phyloP scores from a whole-genome alignment of 176 grass and related monocot genomes.

The Guadua angustifolia region DNA sequence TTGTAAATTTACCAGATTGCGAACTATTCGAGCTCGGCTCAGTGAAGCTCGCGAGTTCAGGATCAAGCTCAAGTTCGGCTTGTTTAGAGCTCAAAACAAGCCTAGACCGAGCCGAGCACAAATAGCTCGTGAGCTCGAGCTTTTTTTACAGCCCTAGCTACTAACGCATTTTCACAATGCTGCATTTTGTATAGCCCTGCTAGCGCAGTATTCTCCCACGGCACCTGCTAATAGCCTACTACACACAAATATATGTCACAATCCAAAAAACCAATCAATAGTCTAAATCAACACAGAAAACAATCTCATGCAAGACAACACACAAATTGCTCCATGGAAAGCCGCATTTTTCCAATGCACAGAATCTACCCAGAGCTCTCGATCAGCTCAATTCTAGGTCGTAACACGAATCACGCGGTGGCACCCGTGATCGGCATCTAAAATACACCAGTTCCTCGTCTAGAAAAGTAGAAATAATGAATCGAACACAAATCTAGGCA shows the following conservation, averaged over 20 bases:
- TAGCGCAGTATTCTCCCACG: not conserved
- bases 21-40: too few species aligned
- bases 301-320: not conserved
- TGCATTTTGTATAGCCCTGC: not conserved
- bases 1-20: too few species aligned
- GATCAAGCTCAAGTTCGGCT: too few species aligned
- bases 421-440: not conserved
- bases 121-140: too few species aligned
- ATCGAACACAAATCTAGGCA: conserved; percentile 18
- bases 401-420: not conserved
- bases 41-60: too few species aligned
- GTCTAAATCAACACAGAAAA: not conserved
- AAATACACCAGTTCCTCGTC: not conserved
- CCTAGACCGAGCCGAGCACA: too few species aligned
- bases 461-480: not conserved
- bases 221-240: not conserved
- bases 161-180: not conserved
- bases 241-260: not conserved
- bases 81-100: too few species aligned
- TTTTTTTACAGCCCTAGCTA: too few species aligned
- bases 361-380: not conserved
- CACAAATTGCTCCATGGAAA: not conserved
- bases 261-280: not conserved
- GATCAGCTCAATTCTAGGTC: conserved; percentile 4
- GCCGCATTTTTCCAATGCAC: not conserved